phyloP scores from a whole-genome alignment of 805 yeast genomes.

The Barnettozyma wickerhamii region DNA sequence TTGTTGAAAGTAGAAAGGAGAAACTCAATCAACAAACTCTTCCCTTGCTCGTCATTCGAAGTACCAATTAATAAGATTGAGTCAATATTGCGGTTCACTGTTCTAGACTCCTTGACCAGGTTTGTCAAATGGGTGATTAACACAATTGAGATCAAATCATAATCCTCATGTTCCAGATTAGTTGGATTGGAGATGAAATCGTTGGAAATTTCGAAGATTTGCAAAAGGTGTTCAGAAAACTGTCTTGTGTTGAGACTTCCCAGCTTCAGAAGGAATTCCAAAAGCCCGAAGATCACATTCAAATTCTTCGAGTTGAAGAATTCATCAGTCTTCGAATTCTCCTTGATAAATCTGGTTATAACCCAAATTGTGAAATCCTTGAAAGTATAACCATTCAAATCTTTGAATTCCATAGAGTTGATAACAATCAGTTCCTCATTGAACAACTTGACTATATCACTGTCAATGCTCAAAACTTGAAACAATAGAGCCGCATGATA shows the following conservation, averaged over 20 bases:
- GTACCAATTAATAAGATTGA: conserved; percentile 12
- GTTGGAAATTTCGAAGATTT: conserved; percentile 34
- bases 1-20: conserved; percentile 19
- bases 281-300: conserved; percentile 39
- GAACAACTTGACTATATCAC: conserved; percentile 42
- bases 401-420: conserved; percentile 40
- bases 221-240: conserved; percentile 41
- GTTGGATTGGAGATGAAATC: conserved; percentile 14
- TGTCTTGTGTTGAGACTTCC: conserved; percentile 45
- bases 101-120: conserved; percentile 16
- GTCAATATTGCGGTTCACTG: conserved; percentile 14
- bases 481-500: conserved; percentile 55
- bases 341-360: conserved; percentile 41
- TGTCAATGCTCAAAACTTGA: conserved; percentile 46
- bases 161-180: conserved; percentile 13
- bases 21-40: conserved; percentile 21
- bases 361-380: conserved; percentile 49
- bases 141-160: conserved; percentile 20
- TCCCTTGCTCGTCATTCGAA: conserved; percentile 8
- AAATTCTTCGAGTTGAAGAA: conserved; percentile 34
- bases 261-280: conserved; percentile 40
- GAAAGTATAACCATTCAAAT: conserved; percentile 52
- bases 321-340: conserved; percentile 20
- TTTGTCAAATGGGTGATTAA: conserved; percentile 23
- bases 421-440: conserved; percentile 56